These are phyloP conservation scores for Plasmodium vivax DNA, from an alignment of 169 alveolate genomes.

Conservation along the genomic window DNA sequence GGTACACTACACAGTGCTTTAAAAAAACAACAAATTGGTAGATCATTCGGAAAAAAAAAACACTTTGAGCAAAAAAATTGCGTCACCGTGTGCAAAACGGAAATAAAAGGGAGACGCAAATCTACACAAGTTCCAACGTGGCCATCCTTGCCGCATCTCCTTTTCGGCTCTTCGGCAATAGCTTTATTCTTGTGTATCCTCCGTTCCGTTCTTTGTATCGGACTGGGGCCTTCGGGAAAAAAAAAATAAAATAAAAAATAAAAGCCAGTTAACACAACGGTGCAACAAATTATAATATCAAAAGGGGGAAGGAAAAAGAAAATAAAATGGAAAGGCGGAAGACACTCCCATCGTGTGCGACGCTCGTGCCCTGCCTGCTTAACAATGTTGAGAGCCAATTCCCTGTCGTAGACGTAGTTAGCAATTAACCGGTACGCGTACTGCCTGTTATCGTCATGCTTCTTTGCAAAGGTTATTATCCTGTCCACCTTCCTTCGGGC, in stretches of 20 bases:
- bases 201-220: conserved; percentile 84
- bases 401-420: conserved; percentile 82
- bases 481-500: conserved; percentile 84
- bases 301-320: not conserved
- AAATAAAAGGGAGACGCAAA: conserved; percentile 12
- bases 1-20: not conserved
- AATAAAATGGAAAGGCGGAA: not conserved
- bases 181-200: conserved; percentile 82
- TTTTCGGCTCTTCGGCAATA: conserved; percentile 77
- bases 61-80: not conserved
- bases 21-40: not conserved
- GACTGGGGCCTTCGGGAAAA: conserved; percentile 68
- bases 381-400: conserved; percentile 79
- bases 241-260: not conserved
- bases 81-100: not conserved
- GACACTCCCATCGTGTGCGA: not conserved
- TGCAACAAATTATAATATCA: not conserved
- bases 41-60: not conserved
- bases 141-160: conserved; percentile 81
- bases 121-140: conserved; percentile 76
- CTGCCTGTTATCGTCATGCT: conserved; percentile 64
- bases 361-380: conserved; percentile 55
- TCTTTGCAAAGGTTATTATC: conserved; percentile 83
- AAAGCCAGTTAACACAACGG: not conserved
- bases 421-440: conserved; percentile 81